A percentile compares a stretch with the other conserved stretches of the same genome.
Conservation (phyloP, 1,139 yeast species). For the Wickerhamomyces sp. region DNA sequence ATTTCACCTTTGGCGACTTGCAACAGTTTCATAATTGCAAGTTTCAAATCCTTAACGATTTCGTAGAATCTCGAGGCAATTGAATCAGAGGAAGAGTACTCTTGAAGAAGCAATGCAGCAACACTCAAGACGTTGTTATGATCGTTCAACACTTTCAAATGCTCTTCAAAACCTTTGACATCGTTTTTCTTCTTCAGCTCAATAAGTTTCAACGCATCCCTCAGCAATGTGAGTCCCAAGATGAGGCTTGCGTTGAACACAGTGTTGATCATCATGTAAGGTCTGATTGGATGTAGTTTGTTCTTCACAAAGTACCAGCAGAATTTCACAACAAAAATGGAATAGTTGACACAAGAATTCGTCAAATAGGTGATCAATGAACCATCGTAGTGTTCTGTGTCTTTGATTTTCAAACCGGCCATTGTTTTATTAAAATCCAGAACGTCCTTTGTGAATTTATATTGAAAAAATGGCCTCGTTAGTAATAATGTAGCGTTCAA, state of each 20-base stretch:
- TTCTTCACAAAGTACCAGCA: constrained; percentile 25
- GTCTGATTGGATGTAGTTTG: constrained; percentile 25
- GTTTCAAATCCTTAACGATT: constrained; percentile 9
- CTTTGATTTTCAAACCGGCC: constrained; percentile 8
- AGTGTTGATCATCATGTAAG: constrained; percentile 23
- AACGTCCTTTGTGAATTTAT: constrained; percentile 20
- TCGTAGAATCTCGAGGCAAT: constrained; percentile 14
- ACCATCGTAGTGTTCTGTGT: neutral
- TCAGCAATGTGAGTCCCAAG: constrained; percentile 15
- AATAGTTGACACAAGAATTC: constrained; percentile 31
- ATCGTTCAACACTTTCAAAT: constrained; percentile 1
- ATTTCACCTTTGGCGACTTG: neutral
- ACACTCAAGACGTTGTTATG: constrained; percentile 7
- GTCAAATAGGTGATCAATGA: constrained; percentile 18
- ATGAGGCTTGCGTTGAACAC: constrained; percentile 21
- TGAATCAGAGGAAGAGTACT: constrained; percentile 15
- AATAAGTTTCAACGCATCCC: constrained; percentile 5
- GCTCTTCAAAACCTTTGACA: neutral
- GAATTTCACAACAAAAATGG: constrained; percentile 29
- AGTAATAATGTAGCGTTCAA: constrained; percentile 36
- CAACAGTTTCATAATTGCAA: neutral
- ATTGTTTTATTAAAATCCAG: constrained; percentile 4
- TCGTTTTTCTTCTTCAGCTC: neutral
- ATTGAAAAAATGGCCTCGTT: constrained; percentile 40
- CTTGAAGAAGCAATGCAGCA: constrained; percentile 11